Conservation (phyloP, 164 flowering plant species). For the Tinospora cordifolia region DNA sequence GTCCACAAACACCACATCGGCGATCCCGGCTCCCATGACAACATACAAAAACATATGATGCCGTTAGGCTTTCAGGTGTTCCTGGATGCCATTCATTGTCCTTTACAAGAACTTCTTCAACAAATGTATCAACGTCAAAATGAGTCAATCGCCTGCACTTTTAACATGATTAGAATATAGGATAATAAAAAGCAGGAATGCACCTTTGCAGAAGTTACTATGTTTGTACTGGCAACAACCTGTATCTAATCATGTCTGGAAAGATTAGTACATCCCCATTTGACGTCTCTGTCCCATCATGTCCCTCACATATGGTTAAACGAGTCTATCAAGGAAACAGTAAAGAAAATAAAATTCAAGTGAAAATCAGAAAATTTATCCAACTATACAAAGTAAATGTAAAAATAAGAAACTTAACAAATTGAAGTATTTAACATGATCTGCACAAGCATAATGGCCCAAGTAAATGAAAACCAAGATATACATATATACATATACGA, state of each 20-base stretch:
- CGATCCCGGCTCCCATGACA: slow-evolving; percentile 83
- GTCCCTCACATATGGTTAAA: slow-evolving; percentile 91
- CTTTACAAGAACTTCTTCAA: slow-evolving; percentile 90
- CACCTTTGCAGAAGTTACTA: not conserved
- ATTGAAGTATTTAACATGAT: not conserved
- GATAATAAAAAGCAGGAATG: not conserved
- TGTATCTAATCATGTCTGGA: slow-evolving; percentile 98
- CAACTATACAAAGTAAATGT: not conserved
- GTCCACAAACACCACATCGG: slow-evolving; percentile 96
- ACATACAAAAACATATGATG: slow-evolving; percentile 79
- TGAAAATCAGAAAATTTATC: not conserved
- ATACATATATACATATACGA: no score
- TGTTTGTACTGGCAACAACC: slow-evolving; percentile 32
- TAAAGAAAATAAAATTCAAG: slow-evolving; percentile 8
- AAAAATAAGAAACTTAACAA: not conserved
- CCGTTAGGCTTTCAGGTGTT: slow-evolving; percentile 59
- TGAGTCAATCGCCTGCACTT: slow-evolving; percentile 83
- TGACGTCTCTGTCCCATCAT: slow-evolving; percentile 90
- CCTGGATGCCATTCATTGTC: slow-evolving; percentile 83
- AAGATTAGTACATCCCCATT: slow-evolving; percentile 93
- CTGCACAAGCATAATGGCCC: not conserved
- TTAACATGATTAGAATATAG: slow-evolving; percentile 10
- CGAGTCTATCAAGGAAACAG: slow-evolving; percentile 47
- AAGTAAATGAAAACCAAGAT: no score
- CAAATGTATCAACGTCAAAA: slow-evolving; percentile 92